phyloP scores from a whole-genome alignment of 441 rosid genomes.

The Sinapis alba region DNA sequence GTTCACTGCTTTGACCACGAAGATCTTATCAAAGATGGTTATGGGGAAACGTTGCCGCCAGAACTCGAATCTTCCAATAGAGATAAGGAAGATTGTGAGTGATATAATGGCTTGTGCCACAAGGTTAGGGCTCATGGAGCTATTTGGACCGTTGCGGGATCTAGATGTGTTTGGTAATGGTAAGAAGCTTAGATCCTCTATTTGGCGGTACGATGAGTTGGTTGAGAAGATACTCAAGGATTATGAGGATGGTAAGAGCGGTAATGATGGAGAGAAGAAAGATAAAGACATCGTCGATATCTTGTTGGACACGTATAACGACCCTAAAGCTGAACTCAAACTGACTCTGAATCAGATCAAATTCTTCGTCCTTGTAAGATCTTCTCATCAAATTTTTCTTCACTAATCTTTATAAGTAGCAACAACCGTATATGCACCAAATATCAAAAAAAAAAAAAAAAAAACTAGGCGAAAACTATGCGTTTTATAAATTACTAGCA shows the following conservation, averaged over 20 bases:
- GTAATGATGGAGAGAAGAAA: conserved; percentile 18
- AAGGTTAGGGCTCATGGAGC: conserved; percentile 50
- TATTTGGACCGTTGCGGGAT: conserved; percentile 53
- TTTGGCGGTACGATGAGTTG: conserved; percentile 44
- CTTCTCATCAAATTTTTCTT: background rate
- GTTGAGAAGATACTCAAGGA: conserved; percentile 53
- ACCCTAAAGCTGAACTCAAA: conserved; percentile 49
- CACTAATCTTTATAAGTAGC: background rate
- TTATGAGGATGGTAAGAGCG: conserved; percentile 42
- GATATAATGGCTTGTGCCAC: conserved; percentile 46
- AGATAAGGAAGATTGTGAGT: conserved; percentile 46
- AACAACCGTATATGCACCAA: no score
- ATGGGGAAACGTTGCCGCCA: conserved; percentile 47
- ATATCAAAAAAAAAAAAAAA: no score
- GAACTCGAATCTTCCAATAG: conserved; percentile 37
- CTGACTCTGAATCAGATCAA: conserved; percentile 58
- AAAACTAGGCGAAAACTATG: no score
- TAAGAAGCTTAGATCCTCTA: conserved; percentile 40
- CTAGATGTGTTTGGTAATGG: conserved; percentile 63
- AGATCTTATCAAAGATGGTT: conserved; percentile 47
- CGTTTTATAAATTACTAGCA: no score
- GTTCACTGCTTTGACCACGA: conserved; percentile 47
- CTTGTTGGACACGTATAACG: conserved; percentile 55
- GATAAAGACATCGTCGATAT: conserved; percentile 62
- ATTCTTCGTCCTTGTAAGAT: background rate